Evolutionary conservation across 2,329 filamentous ascomycete species (phyloP), one percentile per base, ranked within the genome.

Genomic region (Ophiostoma fasciatum): DNA sequence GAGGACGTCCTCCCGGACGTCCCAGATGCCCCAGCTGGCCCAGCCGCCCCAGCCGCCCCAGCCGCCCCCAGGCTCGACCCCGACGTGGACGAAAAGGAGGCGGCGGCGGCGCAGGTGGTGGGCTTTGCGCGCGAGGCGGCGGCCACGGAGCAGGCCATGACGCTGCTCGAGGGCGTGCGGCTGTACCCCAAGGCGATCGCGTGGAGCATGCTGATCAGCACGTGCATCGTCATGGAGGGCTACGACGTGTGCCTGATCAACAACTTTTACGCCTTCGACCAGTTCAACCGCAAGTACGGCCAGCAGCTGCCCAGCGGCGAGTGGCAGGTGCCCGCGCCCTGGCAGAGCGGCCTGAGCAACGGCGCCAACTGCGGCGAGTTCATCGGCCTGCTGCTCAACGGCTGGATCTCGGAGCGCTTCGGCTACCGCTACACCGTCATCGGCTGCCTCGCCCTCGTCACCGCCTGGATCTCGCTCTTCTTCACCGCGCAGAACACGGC

Each of bases 161-260:
- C 68, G 31, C 61, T 93, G 39, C 51, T 70, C 53, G 74, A 93
- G 60, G 84, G 82, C 43, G 66, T 93, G 54, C 74, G 66, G 51
- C 66, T 90, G 19, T 94, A 94, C 52, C 84, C 83, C 40, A 88
- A 92, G 61, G 85, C 85, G 17, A 77, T 92, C 38, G 68, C 62
- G 17, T 94, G 83, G 82, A 83, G 77, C 48, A 50, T 93, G 34
- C 62, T 92, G 40, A 87, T 94, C 55, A 88, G 80, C n/a, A 88
- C 82, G 0, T 87, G 81, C 53, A 90, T 93, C 50, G 74, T 73
- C 49, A 94, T 94, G 85, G 84, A 93, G 56, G 84, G 82, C 23
- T 92, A 87, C 60, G 83, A 93, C 51, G 66, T 90, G 40, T 77
- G 73, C 49, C 62, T 92, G 36, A 73, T 90, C 48, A 83, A 78